phyloP scores from a whole-genome alignment of 2,329 filamentous ascomycete species.

The Xylaria hypoxylon region DNA sequence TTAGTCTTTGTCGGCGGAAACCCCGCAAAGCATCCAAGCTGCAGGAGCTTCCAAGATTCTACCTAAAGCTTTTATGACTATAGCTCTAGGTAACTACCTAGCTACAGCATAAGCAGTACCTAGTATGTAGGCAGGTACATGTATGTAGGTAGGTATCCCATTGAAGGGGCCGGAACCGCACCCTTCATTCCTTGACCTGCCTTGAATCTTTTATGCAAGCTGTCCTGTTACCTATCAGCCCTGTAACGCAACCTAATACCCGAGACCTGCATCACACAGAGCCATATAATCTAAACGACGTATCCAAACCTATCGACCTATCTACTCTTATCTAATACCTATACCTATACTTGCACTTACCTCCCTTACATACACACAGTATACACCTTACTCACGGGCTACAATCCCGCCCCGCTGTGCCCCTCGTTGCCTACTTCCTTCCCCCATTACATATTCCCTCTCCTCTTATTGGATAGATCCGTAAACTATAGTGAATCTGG shows the following conservation, averaged over 20 bases:
- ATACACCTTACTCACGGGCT: too few species aligned
- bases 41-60: slow-evolving; percentile 14
- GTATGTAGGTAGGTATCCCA: too few species aligned
- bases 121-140: too few species aligned
- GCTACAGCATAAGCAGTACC: background rate
- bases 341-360: background rate
- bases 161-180: background rate
- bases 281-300: background rate
- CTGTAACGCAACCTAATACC: slow-evolving; percentile 27
- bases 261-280: slow-evolving; percentile 19
- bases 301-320: slow-evolving; percentile 3
- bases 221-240: slow-evolving; percentile 35
- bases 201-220: slow-evolving; percentile 16
- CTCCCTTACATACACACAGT: background rate
- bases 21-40: slow-evolving; percentile 29
- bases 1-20: too few species aligned
- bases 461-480: slow-evolving; percentile 39
- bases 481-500: slow-evolving; percentile 52
- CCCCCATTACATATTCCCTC: slow-evolving; percentile 19
- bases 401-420: slow-evolving; percentile 13
- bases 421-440: slow-evolving; percentile 22
- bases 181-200: background rate
- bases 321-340: slow-evolving; percentile 1
- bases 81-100: too few species aligned
- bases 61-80: too few species aligned